Conservation (phyloP, 2,329 filamentous ascomycete genomes). For the Eutypa lata region DNA sequence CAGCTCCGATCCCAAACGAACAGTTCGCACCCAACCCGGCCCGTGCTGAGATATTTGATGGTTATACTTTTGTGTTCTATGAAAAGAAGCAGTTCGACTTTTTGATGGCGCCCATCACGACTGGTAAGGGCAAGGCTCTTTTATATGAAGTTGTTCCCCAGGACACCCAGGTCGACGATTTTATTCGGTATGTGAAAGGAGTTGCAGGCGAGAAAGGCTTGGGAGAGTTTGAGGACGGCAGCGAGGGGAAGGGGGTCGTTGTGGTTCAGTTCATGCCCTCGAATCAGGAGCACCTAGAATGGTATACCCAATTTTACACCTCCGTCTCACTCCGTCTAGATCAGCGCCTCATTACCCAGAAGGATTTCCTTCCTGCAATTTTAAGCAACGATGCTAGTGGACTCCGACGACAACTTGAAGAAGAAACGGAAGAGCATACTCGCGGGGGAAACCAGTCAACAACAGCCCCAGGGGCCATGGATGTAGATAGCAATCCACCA, state of each 20-base stretch:
- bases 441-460: slow-evolving; percentile 15
- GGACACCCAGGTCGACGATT: slow-evolving; percentile 68
- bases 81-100: slow-evolving; percentile 72
- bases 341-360: slow-evolving; percentile 82
- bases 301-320: slow-evolving; percentile 68
- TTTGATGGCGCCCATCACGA: slow-evolving; percentile 70
- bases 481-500: slow-evolving; percentile 20
- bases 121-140: slow-evolving; percentile 79
- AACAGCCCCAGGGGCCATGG: slow-evolving; percentile 17
- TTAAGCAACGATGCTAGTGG: slow-evolving; percentile 72
- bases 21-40: slow-evolving; percentile 67
- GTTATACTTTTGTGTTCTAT: slow-evolving; percentile 87
- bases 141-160: slow-evolving; percentile 59
- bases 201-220: slow-evolving; percentile 72
- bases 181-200: slow-evolving; percentile 72
- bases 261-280: slow-evolving; percentile 69
- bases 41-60: slow-evolving; percentile 73
- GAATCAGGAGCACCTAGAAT: slow-evolving; percentile 53
- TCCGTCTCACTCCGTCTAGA: slow-evolving; percentile 69
- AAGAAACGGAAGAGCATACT: slow-evolving; percentile 34
- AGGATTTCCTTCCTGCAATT: slow-evolving; percentile 88
- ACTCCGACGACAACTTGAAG: slow-evolving; percentile 66
- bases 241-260: slow-evolving; percentile 68
- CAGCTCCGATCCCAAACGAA: slow-evolving; percentile 62
- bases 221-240: slow-evolving; percentile 61